A percentile compares a stretch with the other conserved stretches of the same genome.
Evolutionary conservation across 75 land plant species (phyloP).

Genomic region (Ceratopteris richardii): DNA sequence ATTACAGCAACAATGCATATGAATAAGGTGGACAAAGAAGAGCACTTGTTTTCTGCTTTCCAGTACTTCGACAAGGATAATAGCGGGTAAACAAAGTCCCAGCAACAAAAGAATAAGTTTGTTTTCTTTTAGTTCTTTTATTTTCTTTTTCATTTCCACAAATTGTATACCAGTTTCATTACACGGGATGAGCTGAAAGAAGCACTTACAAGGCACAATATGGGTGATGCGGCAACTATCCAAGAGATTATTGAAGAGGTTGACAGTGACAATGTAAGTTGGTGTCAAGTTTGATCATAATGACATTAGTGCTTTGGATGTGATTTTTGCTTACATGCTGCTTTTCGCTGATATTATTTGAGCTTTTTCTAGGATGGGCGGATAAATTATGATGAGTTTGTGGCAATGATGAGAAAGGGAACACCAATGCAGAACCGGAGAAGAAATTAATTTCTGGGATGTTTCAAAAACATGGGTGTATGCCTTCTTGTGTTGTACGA

Average conservation of each 20-base stretch:
- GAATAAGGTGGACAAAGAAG: conserved; percentile 60
- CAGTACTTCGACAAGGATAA: conserved; percentile 66
- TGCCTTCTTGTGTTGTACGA: too few relatives aligned
- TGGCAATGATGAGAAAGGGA: conserved; percentile 23
- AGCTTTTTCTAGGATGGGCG: conserved; percentile 6
- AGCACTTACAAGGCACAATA: conserved; percentile 34
- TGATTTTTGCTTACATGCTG: not conserved
- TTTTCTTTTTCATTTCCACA: too few relatives aligned
- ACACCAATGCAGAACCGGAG: too few relatives aligned
- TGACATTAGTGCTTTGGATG: not conserved
- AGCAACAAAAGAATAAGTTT: not conserved
- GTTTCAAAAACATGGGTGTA: too few relatives aligned
- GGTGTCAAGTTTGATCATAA: not conserved
- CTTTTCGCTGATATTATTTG: not conserved
- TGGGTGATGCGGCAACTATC: conserved; percentile 43
- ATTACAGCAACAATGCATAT: conserved; percentile 84
- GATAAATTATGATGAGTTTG: conserved; percentile 20
- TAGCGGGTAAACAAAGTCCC: conserved; percentile 42
- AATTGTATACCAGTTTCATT: conserved; percentile 18
- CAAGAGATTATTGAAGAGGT: conserved; percentile 36
- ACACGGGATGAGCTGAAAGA: conserved; percentile 38
- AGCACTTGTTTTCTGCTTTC: conserved; percentile 61
- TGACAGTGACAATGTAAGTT: conserved; percentile 39
- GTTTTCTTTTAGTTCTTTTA: not conserved
- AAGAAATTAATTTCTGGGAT: too few relatives aligned